Evolutionary conservation across 2,329 filamentous ascomycete genomes (phyloP), one percentile per base, ranked within the genome.

Genomic region (Cadophora sp.): DNA sequence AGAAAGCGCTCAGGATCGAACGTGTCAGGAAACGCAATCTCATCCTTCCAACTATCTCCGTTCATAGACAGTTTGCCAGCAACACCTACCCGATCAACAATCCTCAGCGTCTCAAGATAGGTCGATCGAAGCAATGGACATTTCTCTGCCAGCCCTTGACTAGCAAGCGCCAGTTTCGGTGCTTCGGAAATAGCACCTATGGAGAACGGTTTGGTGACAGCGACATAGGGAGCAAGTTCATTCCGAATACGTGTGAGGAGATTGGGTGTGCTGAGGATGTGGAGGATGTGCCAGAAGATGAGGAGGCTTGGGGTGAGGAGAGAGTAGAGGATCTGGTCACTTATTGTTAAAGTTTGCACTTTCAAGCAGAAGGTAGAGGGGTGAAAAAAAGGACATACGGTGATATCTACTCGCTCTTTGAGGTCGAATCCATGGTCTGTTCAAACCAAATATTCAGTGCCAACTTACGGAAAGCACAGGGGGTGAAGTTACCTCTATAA

Each of bases 161-260:
- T 71, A 53, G 82, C 75, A 56, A 86, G 77, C 0, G 75, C 77
- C 31, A 86, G 73, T 37, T 76, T 78, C 9, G 79, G 80, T 3
- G 76, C 59, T 50, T 62, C 58, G n/a, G 59, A 67, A 40, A 67
- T 62, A 6, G 24, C 34, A 59, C 65, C 65, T 31, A 62, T 67
- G 12, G 65, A 67, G 43, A 67, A 51, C 14, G 59, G 58, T 31
- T 67, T 63, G 22, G 70, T 72, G 75, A 73, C 34, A 8, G 11
- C 53, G 11, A 50, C 59, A 29, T 67, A 59, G 29, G 65, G 50
- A 2, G 48, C 24, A 27, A 67, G 48, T 62, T 67, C 65, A 1
- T 31, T 26, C 11, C 58, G 46, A 26, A 67, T 48, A 12, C 27
- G 34, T n/a, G 43, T 7, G 27, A 58, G 58, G 50, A 67, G 50